Evolutionary conservation across 2,329 filamentous ascomycete genomes (phyloP), one percentile per base, ranked within the genome.

Genomic region (Clarireedia homoeocarpa): DNA sequence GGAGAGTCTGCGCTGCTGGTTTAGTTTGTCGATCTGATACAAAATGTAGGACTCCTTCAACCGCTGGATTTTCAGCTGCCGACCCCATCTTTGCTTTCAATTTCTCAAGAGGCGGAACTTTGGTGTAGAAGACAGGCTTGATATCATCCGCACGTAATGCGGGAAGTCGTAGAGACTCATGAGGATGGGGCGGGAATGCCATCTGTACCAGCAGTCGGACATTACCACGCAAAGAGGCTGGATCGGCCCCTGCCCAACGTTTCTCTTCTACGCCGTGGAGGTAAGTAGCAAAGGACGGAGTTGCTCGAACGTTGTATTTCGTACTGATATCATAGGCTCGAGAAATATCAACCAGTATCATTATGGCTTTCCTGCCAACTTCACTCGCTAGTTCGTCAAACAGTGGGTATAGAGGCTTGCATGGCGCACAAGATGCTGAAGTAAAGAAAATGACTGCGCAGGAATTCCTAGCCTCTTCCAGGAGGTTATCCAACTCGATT

Each of bases 371-470:
- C 34, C 80, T 73, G 1, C 81, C 85, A 27, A 85, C 77, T 67
- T 95, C 86, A 26, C 80, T 81, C 1, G 91, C 91, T 0, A 96
- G 76, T 61, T 89, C 78, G 59, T 95, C 87, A 65, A 89, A 97
- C 0, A 85, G 72, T 1, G 91, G 89, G 65, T 96, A 95, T 2
- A 92, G 79, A 15, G 83, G 73, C 70, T 88, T 92, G 78, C 92
- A 96, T 0, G 91, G 91, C 0, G 83, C 80, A 67, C 91, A 96
- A 2, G 86, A 94, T 2, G 87, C 82, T 3, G 89, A 95, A 0
- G 92, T 96, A 73, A 97, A 97, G 75, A 96, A 96, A 56, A 96
- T 79, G 39, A 92, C 81, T 0, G 89, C 89, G 58, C 86, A 90
- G 0, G 86, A 84, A 5, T 79, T 76, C 27, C 77, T 76, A 0